Percentiles rank a stretch among this genome's conserved stretches.
Evolutionary conservation across 805 yeast genomes (phyloP).

Genomic region (Wickerhamomyces alni): DNA sequence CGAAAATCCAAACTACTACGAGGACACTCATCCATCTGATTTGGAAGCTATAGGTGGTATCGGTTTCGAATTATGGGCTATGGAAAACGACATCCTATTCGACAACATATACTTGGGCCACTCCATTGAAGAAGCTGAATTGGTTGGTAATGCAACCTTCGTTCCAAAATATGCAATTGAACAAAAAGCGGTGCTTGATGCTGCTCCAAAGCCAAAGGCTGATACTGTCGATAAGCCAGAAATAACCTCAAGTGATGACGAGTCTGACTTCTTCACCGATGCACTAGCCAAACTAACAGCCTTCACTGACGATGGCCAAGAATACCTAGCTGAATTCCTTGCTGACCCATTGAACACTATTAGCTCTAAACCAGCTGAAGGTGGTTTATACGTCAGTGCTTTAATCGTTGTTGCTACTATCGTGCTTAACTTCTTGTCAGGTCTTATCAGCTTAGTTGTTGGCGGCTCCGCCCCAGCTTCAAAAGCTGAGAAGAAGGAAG

Average conservation of each 20-base stretch:
- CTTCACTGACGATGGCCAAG: conserved; percentile 24
- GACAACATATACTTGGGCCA: conserved; percentile 86
- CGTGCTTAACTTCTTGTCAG: conserved; percentile 37
- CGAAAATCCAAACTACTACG: conserved; percentile 64
- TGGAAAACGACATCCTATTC: conserved; percentile 68
- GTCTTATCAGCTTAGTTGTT: conserved; percentile 18
- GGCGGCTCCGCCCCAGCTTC: conserved; percentile 14
- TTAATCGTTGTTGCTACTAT: conserved; percentile 36
- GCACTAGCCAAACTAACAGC: conserved; percentile 11
- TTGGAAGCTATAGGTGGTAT: conserved; percentile 68
- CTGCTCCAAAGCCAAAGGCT: conserved; percentile 37
- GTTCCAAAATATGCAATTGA: conserved; percentile 48
- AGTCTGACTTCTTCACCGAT: conserved; percentile 10
- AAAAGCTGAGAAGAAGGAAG: conserved; percentile 1
- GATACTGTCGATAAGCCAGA: conserved; percentile 1
- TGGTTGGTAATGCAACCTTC: conserved; percentile 73
- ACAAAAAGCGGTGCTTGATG: conserved; percentile 32
- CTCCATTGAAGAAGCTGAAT: conserved; percentile 77
- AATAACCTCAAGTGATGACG: conserved; percentile 6
- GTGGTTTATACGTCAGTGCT: conserved; percentile 39
- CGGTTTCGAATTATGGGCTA: conserved; percentile 88
- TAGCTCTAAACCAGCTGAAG: conserved; percentile 42
- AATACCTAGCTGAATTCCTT: conserved; percentile 33
- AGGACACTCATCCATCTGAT: conserved; percentile 51
- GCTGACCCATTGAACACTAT: conserved; percentile 40